Percentiles rank a stretch among this genome's conserved stretches.
Conservation (phyloP, 2,329 filamentous ascomycete genomes). For the Clonostachys chloroleuca region DNA sequence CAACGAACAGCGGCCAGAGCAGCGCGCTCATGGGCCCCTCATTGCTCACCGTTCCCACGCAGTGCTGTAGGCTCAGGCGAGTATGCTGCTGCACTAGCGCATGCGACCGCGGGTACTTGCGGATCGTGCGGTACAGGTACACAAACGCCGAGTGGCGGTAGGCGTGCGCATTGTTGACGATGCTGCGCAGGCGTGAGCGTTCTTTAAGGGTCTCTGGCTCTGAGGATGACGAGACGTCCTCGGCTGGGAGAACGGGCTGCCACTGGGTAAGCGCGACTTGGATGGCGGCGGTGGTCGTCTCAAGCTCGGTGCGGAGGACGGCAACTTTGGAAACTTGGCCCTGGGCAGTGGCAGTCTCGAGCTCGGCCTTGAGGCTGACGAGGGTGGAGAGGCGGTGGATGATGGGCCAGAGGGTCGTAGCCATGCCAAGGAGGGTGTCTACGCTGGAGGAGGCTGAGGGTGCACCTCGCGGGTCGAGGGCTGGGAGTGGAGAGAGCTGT, state of each 20-base stretch:
- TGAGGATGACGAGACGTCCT: background rate
- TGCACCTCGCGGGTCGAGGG: constrained; percentile 34
- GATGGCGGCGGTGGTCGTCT: constrained; percentile 47
- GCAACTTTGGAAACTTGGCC: constrained; percentile 38
- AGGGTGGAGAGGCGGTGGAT: constrained; percentile 57
- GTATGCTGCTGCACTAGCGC: constrained; percentile 48
- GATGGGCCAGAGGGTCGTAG: constrained; percentile 59
- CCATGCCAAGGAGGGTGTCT: constrained; percentile 56
- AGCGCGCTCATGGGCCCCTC: constrained; percentile 59
- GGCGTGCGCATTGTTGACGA: constrained; percentile 54
- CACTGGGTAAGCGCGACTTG: constrained; percentile 50
- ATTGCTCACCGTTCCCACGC: constrained; percentile 47
- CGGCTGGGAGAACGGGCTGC: constrained; percentile 45
- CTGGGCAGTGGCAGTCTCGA: constrained; percentile 36
- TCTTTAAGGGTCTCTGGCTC: constrained; percentile 4
- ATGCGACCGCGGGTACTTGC: constrained; percentile 39
- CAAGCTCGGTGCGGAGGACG: constrained; percentile 43
- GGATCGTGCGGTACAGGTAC: constrained; percentile 52
- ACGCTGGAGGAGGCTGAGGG: constrained; percentile 47
- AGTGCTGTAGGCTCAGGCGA: constrained; percentile 45
- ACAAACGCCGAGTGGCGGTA: constrained; percentile 56
- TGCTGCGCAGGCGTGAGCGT: constrained; percentile 39
- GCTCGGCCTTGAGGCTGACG: constrained; percentile 43
- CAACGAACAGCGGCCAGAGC: constrained; percentile 61
- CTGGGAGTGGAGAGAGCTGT: constrained; percentile 39